Evolutionary conservation across 148 eudicot genomes (phyloP).

Genomic region (Rhododendron vialii): DNA sequence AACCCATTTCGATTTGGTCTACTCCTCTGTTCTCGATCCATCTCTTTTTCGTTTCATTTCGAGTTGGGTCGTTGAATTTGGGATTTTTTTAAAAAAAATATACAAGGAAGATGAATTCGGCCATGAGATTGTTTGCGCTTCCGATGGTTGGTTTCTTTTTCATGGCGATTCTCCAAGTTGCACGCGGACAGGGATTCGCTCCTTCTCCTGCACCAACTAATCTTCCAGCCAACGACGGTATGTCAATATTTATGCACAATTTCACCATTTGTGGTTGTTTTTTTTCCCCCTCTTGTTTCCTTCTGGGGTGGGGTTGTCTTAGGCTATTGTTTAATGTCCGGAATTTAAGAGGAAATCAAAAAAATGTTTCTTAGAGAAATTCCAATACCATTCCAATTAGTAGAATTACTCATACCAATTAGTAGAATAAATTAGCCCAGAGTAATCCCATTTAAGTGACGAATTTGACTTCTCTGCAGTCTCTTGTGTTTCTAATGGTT

Average conservation of each 20-base stretch:
- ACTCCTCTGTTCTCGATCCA: neutral
- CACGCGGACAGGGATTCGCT: constrained; percentile 27
- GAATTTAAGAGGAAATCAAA: neutral
- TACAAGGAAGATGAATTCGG: constrained; percentile 14
- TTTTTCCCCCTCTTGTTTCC: neutral
- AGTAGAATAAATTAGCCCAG: too few species aligned
- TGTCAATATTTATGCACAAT: neutral
- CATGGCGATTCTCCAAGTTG: constrained; percentile 21
- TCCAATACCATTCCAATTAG: too few species aligned
- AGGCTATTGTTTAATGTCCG: neutral
- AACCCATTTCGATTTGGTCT: neutral
- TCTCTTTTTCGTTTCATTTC: neutral
- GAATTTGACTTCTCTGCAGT: neutral
- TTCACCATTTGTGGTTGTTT: neutral
- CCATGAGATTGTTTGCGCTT: constrained; percentile 19
- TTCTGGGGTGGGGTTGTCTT: neutral
- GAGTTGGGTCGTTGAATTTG: neutral
- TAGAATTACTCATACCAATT: too few species aligned
- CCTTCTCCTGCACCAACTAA: constrained; percentile 37
- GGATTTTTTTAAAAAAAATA: neutral
- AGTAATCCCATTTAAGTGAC: neutral
- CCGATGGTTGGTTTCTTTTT: constrained; percentile 26
- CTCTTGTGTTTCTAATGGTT: too few species aligned
- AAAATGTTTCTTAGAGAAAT: too few species aligned
- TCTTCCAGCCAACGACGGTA: constrained; percentile 29